Percentiles rank a stretch among this genome's conserved stretches.
Evolutionary conservation across 257 asterid species (phyloP).

Genomic region (Henckelia pumila): DNA sequence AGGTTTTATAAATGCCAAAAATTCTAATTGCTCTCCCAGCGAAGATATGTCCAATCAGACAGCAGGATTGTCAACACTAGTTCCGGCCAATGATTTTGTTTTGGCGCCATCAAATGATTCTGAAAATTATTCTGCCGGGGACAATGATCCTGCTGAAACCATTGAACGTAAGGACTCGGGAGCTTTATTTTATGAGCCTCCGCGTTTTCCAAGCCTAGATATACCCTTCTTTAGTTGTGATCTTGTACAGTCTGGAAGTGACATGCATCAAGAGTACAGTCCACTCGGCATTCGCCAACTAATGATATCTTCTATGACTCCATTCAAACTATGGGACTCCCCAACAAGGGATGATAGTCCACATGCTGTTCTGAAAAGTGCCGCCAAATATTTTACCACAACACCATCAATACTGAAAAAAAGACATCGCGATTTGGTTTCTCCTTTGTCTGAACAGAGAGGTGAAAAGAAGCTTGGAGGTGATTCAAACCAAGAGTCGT

Average conservation of each 20-base stretch:
- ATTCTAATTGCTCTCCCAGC: conserved; percentile 35
- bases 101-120: conserved; percentile 36
- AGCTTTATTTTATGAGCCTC: conserved; percentile 81
- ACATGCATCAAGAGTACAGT: conserved; percentile 86
- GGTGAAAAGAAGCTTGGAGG: conserved; percentile 64
- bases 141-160: conserved; percentile 26
- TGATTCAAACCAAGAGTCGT: conserved; percentile 40
- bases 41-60: conserved; percentile 36
- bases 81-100: conserved; percentile 56
- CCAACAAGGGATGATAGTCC: conserved; percentile 83
- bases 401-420: conserved; percentile 93
- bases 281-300: conserved; percentile 96
- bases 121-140: conserved; percentile 39
- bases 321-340: conserved; percentile 84
- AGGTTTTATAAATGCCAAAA: conserved; percentile 36
- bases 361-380: conserved; percentile 75
- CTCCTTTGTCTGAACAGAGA: conserved; percentile 87
- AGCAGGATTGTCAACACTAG: conserved; percentile 40
- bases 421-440: conserved; percentile 77
- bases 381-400: conserved; percentile 74
- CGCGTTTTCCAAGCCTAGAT: conserved; percentile 91
- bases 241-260: conserved; percentile 69
- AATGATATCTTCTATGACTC: conserved; percentile 78
- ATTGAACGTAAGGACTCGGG: conserved; percentile 56
- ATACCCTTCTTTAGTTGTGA: conserved; percentile 90